Evolutionary conservation across 2,329 filamentous ascomycete species (phyloP), one percentile per base, ranked within the genome.

Genomic region (Fusarium coffeatum): DNA sequence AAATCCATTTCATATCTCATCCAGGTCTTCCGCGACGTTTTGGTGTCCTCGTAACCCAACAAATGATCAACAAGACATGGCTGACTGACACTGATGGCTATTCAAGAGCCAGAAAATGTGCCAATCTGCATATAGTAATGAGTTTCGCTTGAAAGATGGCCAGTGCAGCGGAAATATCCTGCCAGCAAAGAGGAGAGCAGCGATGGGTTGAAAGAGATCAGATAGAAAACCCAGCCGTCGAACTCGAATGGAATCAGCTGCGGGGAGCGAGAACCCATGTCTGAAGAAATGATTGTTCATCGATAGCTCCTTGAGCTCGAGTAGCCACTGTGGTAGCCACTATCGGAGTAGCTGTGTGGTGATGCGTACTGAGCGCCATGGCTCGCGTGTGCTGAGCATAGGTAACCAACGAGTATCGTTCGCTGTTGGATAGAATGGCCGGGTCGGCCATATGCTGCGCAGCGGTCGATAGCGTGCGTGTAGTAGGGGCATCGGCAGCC

Each of bases 401-500:
- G 87, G 77, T 96, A 96, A 54, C 94, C 94, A 25, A 97, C 93
- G 22, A 93, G 84, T 54, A 97, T 92, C 9, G 88, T 92, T 78
- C 91, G 90, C 76, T 92, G 90, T 72, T 93, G 88, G 60, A 94
- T 83, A 47, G 76, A 74, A 76, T 97, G 94, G 48, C 91, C 91
- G 51, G 88, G 87, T 64, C 91, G 89, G 65, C 91, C 92, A 78
- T 93, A 93, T 37, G 88, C 85, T 50, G 89, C 85, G 78, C 94
- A 97, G 65, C 92, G 91, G 77, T 97, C 94, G 74, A 97, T 86
- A 49, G 92, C 90, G 79, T 97, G 94, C 76, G 91, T 87, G 84
- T 95, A 93, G 85, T 97, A 97, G 74, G 95, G 86, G 82, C 94
- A 97, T 69, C 90, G 88, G 86, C 94, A 97, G 59, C 91, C 92